Conservation (phyloP, 2,329 filamentous ascomycete genomes). For the Alternaria postmessia region DNA sequence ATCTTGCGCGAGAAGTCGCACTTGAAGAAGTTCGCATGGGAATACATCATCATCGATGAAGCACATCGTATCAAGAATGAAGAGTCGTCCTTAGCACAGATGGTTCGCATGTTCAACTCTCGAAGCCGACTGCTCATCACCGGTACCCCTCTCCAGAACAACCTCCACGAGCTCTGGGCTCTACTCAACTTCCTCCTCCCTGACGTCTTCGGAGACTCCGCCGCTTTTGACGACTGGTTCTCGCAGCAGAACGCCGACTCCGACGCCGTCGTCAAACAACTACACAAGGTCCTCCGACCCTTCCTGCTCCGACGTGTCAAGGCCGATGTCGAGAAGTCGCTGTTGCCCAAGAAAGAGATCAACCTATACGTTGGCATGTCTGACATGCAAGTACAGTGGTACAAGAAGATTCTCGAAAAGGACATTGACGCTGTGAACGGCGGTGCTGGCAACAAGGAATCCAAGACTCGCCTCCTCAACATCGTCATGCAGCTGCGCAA, state of each 20-base stretch:
- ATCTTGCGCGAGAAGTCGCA: conserved; percentile 93
- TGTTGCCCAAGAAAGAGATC: conserved; percentile 95
- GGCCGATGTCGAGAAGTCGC: conserved; percentile 96
- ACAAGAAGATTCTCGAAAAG: conserved; percentile 98
- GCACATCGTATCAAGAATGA: conserved; percentile 99
- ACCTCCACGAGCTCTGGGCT: conserved; percentile 97
- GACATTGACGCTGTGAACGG: conserved; percentile 99
- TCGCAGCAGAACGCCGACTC: conserved; percentile 89
- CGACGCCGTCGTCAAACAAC: conserved; percentile 93
- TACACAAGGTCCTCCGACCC: conserved; percentile 90
- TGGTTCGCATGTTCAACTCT: conserved; percentile 95
- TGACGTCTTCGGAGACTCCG: conserved; percentile 95
- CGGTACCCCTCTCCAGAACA: conserved; percentile 96
- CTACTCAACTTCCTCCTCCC: conserved; percentile 97
- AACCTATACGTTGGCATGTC: conserved; percentile 99
- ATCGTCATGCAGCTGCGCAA: conserved; percentile 99
- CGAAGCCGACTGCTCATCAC: conserved; percentile 95
- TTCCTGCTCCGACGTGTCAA: conserved; percentile 97
- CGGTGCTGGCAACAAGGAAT: conserved; percentile 93
- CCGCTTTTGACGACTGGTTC: conserved; percentile 99
- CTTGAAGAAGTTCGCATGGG: conserved; percentile 97
- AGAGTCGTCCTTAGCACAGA: conserved; percentile 93
- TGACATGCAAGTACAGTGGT: conserved; percentile 99
- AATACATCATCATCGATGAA: conserved; percentile 99
- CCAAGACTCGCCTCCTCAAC: conserved; percentile 94